Percentiles rank a stretch among this genome's conserved stretches.
These are phyloP conservation scores for Neurospora sp. DNA, from an alignment of 495 filamentous ascomycete genomes.

Conservation along the genomic window DNA sequence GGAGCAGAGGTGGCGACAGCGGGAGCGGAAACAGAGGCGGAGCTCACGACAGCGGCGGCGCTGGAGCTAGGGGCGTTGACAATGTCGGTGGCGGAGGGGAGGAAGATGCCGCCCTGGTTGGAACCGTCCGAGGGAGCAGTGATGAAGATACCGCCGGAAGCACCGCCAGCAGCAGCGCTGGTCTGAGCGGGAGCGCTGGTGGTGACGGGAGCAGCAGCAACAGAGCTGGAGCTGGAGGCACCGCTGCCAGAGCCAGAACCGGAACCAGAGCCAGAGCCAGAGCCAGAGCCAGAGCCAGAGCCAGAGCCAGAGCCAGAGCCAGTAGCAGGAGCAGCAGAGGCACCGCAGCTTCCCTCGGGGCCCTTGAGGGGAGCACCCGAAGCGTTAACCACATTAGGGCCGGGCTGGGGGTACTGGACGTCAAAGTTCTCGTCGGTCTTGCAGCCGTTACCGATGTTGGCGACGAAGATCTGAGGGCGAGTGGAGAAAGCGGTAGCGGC, in stretches of 20 bases:
- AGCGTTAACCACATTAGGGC: conserved; percentile 43
- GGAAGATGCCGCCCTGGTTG: background rate
- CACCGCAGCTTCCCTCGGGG: conserved; percentile 15
- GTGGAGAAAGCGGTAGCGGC: conserved; percentile 29
- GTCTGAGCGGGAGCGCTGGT: conserved; percentile 8
- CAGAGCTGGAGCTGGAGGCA: background rate
- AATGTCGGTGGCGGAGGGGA: conserved; percentile 10
- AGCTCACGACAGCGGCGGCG: background rate
- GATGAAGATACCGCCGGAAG: conserved; percentile 19
- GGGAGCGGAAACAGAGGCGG: conserved; percentile 2
- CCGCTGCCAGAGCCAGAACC: conserved; percentile 2
- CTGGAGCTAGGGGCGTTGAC: conserved; percentile 6
- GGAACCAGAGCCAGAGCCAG: background rate
- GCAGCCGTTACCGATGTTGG: conserved; percentile 47
- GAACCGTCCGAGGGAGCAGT: conserved; percentile 7
- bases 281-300: conserved; percentile 1
- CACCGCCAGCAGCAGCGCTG: conserved; percentile 2
- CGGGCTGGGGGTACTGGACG: conserved; percentile 63
- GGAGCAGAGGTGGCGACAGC: background rate
- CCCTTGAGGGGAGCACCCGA: conserved; percentile 17
- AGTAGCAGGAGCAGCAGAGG: conserved; percentile 9
- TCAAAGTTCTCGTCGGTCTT: conserved; percentile 43
- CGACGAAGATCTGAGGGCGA: conserved; percentile 49
- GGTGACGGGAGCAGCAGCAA: conserved; percentile 1
- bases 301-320: conserved; percentile 3